Conservation (phyloP, 2,329 filamentous ascomycete species). For the Conoideocrella luteorostrata region DNA sequence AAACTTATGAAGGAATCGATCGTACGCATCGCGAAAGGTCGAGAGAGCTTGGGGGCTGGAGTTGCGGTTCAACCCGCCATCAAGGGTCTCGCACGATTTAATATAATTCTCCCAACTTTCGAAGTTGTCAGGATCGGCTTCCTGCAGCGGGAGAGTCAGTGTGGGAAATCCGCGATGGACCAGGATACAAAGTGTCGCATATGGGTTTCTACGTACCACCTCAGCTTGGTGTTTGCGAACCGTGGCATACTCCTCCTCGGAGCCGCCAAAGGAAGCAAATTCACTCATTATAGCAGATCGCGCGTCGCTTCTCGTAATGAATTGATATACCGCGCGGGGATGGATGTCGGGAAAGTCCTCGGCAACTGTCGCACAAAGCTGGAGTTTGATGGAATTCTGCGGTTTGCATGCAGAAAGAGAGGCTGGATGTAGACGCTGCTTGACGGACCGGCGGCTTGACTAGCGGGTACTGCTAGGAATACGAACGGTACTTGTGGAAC, state of each 20-base stretch:
- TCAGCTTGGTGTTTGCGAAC: slow-evolving; percentile 72
- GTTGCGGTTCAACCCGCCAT: slow-evolving; percentile 92
- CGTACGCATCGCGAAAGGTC: slow-evolving; percentile 79
- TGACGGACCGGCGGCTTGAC: too few relatives aligned
- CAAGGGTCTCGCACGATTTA: slow-evolving; percentile 72
- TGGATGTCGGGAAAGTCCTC: not conserved
- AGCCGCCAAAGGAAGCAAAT: slow-evolving; percentile 62
- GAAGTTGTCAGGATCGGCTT: slow-evolving; percentile 78
- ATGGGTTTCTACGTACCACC: slow-evolving; percentile 49
- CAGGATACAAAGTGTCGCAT: not conserved
- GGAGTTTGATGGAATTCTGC: slow-evolving; percentile 2
- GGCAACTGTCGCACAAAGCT: not conserved
- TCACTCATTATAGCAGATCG: slow-evolving; percentile 54
- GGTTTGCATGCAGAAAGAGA: slow-evolving; percentile 5
- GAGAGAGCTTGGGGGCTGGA: slow-evolving; percentile 91
- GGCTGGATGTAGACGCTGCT: slow-evolving; percentile 4
- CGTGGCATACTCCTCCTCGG: slow-evolving; percentile 76
- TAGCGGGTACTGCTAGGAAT: too few relatives aligned
- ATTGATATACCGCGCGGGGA: not conserved
- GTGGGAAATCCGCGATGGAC: too few relatives aligned
- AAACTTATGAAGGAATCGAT: slow-evolving; percentile 89
- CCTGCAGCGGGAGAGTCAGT: slow-evolving; percentile 29
- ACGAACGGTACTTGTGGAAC: not conserved
- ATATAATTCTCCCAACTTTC: slow-evolving; percentile 93
- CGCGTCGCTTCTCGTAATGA: slow-evolving; percentile 2